Base-by-base conservation (phyloP, 345 rosid species). In the Carallia brachiata region DNA sequence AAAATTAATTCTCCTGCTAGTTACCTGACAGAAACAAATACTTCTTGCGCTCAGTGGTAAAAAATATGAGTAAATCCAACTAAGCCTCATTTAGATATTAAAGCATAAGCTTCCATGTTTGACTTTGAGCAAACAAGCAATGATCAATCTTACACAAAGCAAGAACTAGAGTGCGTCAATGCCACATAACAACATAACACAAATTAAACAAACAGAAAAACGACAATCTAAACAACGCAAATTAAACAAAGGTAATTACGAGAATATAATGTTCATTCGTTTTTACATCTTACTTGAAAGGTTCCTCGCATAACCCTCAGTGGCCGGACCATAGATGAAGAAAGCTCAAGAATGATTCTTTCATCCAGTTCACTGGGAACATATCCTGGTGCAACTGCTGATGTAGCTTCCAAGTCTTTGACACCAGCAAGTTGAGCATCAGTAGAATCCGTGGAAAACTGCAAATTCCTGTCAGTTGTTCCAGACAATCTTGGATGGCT, bases 271-370 rank as follows among this genome's bases (percentile, higher is more conserved):
- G 17, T 44, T 44, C 50, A 44, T 12, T 31, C 54, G 60, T 52
- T 47, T 36, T 59, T 57, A 61, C 37, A 74, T 80, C 87, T 75
- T 87, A 90, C 99, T 73, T 96, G 99, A 79, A 92, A 90, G 67
- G 89, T 96, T 87, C 99, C 99, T 63, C 73, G 88, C 67, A 87
- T 78, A 78, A 90, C 95, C 78, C 89, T 80, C 70, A 92, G 80
- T 3, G 97, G 97, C 60, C 96, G 88, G 79, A 96, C 96, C 98
- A 96, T 96, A 55, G 98, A 90, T 68, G 98, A 82, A 68, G 94
- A 84, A 81, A 92, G 86, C 83, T 92, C 99, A 78, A 90, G 85
- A 85, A 90, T 82, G 66, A 96, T 90, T 77, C 94, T 87, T 84
- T 90, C 99, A 78, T 96, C 90, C 66, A 81, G 84, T 78, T 92